Base-by-base conservation (phyloP, 1,139 yeast species). In the Lodderomyces theae region DNA sequence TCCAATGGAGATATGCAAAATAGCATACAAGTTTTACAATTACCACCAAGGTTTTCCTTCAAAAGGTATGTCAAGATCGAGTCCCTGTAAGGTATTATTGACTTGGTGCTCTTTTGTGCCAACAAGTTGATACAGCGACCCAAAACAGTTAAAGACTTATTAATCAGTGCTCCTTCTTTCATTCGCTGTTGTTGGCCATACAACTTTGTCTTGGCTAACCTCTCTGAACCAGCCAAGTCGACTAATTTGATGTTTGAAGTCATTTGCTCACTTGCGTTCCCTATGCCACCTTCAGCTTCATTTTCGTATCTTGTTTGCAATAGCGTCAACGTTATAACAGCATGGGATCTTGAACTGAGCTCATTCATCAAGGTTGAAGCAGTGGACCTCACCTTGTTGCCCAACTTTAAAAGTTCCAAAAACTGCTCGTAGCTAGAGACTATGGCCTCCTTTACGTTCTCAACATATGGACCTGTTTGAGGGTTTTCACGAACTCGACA, bases 151-250 rank as follows among this genome's bases (percentile, higher is more conserved):
- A 86, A 64, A 0, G 90, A 82, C 54, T 82, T 81, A 61, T 86
- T 86, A 52, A 86, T 86, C 46, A 80, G 77, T 4, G 80, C 70
- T 1, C 95, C 95, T 57, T 86, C 95, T 48, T 80, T 74, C 41
- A 84, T 69, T 38, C 94, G 64, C 10, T 74, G 76, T 18, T 61
- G 64, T 39, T 68, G 73, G 2, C 86, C 88, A 18, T 73, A 76
- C 1, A 84, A 74, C 21, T 86, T 86, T 0, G 87, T 78, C 15
- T 81, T 72, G 15, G 66, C 58, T 6, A 83, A 77, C 43, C 92
- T 66, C 55, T 86, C 95, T 0, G 90, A 82, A 0, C 95, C 95
- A 0, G 95, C 95, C 51, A 86, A 64, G 61, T 86, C 95, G 1
- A 86, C 92, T 24, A 86, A 66, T 45, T 86, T 73, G 31, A 86